Percentiles rank a stretch among this genome's conserved stretches.
These are phyloP conservation scores for Parathielavia hyrcaniae DNA, from an alignment of 495 filamentous ascomycete genomes.

Conservation along the genomic window DNA sequence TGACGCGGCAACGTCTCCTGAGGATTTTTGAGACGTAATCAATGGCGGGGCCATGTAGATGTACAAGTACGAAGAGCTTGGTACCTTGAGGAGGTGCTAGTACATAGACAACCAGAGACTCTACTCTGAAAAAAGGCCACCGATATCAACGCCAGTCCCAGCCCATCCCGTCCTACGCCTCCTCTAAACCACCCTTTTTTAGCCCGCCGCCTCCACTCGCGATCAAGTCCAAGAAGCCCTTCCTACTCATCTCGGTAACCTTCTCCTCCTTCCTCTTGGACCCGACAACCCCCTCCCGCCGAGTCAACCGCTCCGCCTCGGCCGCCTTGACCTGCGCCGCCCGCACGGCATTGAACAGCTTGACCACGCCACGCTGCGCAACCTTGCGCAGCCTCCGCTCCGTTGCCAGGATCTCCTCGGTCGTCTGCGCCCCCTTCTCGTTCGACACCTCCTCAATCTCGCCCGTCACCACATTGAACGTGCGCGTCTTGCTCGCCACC, in stretches of 20 bases:
- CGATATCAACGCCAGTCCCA: not conserved
- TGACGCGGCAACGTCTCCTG: not conserved
- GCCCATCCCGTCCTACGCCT: constrained; percentile 33
- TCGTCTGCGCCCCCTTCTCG: constrained; percentile 38
- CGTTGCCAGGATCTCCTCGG: constrained; percentile 59
- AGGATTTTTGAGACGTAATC: not conserved
- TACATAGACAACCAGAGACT: constrained; percentile 15
- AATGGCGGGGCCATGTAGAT: constrained; percentile 10
- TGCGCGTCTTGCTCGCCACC: constrained; percentile 38
- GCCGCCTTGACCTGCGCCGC: constrained; percentile 81
- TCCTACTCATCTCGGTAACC: constrained; percentile 89
- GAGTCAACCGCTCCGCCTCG: constrained; percentile 61
- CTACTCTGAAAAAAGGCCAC: constrained; percentile 11
- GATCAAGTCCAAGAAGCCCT: constrained; percentile 91
- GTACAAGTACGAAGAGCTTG: constrained; percentile 15
- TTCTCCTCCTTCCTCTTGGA: constrained; percentile 68
- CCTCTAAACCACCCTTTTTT: constrained; percentile 47
- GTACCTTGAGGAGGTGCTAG: not conserved
- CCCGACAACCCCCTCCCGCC: constrained; percentile 68
- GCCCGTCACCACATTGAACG: constrained; percentile 40
- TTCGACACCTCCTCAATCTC: constrained; percentile 35
- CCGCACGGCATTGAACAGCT: constrained; percentile 91
- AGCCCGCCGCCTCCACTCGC: constrained; percentile 52
- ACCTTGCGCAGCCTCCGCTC: constrained; percentile 79
- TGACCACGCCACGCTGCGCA: constrained; percentile 85